Evolutionary conservation across 2,329 filamentous ascomycete species (phyloP).

Genomic region (Aspergillus arachidicola): DNA sequence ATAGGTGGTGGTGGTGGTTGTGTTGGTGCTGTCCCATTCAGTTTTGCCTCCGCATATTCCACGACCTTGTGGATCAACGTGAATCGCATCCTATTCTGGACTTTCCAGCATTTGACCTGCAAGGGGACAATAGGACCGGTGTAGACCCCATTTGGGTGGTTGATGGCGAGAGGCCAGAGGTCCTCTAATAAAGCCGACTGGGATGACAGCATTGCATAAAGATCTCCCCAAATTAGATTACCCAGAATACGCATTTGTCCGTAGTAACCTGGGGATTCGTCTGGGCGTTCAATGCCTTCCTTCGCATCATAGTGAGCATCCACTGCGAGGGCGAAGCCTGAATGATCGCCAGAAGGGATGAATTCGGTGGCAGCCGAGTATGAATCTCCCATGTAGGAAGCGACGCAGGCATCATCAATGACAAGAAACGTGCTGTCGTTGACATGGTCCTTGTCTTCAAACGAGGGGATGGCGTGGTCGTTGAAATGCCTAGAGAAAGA

Average conservation of each 20-base stretch:
- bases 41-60: slow-evolving; percentile 9
- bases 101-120: slow-evolving; percentile 14
- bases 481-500: slow-evolving; percentile 16
- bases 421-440: slow-evolving; percentile 17
- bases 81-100: slow-evolving; percentile 13
- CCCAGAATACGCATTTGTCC: slow-evolving; percentile 33
- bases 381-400: slow-evolving; percentile 18
- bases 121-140: slow-evolving; percentile 23
- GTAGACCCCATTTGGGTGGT: slow-evolving; percentile 32
- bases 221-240: slow-evolving; percentile 33
- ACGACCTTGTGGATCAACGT: slow-evolving; percentile 9
- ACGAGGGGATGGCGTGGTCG: neutral
- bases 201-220: slow-evolving; percentile 23
- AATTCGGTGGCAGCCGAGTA: slow-evolving; percentile 11
- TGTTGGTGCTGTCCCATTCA: neutral
- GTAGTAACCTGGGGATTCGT: slow-evolving; percentile 24
- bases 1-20: neutral
- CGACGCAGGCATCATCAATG: slow-evolving; percentile 19
- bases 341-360: slow-evolving; percentile 21
- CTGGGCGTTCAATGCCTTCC: slow-evolving; percentile 11
- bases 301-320: slow-evolving; percentile 25
- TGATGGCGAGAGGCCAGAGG: slow-evolving; percentile 32
- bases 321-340: slow-evolving; percentile 26
- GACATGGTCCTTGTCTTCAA: neutral
- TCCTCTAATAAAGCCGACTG: slow-evolving; percentile 21